Conservation (phyloP, 148 eudicot species). For the Silene conica region DNA sequence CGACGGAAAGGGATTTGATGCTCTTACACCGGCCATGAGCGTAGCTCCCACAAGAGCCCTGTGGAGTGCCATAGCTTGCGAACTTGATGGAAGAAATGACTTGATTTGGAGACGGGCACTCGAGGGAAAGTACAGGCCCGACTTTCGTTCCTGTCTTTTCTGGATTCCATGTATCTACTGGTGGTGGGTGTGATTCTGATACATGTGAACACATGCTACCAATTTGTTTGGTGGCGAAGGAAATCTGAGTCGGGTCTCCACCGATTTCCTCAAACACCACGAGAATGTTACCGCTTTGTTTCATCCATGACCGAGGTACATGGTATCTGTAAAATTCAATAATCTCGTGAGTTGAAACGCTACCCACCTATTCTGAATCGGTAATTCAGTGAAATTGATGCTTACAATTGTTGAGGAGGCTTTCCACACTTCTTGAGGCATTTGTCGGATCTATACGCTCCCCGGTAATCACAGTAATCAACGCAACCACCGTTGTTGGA, state of each 20-base stretch:
- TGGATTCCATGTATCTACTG: conserved; percentile 59
- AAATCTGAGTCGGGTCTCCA: conserved; percentile 74
- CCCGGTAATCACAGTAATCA: conserved; percentile 63
- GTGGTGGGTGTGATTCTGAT: conserved; percentile 74
- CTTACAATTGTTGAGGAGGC: conserved; percentile 85
- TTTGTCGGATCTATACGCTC: conserved; percentile 46
- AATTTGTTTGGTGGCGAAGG: conserved; percentile 55
- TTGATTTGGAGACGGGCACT: conserved; percentile 66
- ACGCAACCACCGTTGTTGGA: conserved; percentile 55
- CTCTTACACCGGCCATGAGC: conserved; percentile 73
- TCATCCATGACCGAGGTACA: conserved; percentile 84
- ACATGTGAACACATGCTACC: conserved; percentile 68
- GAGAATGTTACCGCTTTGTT: conserved; percentile 54
- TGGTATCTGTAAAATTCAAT: conserved; percentile 55
- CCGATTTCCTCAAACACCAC: conserved; percentile 86
- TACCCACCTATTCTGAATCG: neutral
- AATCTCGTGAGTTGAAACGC: too few relatives aligned
- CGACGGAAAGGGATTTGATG: conserved; percentile 44
- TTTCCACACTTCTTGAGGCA: conserved; percentile 78
- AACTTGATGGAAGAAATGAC: conserved; percentile 77
- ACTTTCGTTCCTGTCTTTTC: conserved; percentile 32
- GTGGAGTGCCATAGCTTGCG: conserved; percentile 93
- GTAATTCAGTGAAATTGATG: neutral
- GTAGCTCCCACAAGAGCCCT: conserved; percentile 74
- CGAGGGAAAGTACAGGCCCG: conserved; percentile 49